These are phyloP conservation scores for Handroanthus guayacan DNA, from an alignment of 257 asterid genomes.

Conservation along the genomic window DNA sequence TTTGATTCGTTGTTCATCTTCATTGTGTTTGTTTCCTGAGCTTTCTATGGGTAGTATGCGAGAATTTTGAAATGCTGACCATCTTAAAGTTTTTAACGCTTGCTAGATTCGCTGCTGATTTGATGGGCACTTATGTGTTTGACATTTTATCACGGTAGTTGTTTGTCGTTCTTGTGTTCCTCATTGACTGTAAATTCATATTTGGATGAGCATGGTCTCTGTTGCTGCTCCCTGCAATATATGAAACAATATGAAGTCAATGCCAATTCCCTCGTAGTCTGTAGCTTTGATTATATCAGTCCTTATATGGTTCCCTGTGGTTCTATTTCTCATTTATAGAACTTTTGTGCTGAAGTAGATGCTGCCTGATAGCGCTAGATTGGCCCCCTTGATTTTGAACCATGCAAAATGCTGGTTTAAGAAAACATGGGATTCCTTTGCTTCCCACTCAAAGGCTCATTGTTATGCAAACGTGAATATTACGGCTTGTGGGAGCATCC, in stretches of 20 bases:
- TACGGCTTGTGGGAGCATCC: not conserved
- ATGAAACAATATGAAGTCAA: conserved; percentile 5
- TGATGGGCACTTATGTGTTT: conserved; percentile 2
- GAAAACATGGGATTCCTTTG: not conserved
- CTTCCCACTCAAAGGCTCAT: not conserved
- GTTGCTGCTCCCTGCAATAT: conserved; percentile 3
- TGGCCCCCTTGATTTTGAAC: conserved; percentile 14
- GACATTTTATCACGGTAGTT: conserved; percentile 9
- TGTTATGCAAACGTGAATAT: not conserved
- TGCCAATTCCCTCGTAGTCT: conserved; percentile 18
- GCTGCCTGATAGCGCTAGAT: conserved; percentile 12
- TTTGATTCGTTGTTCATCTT: conserved; percentile 19
- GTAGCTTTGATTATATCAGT: not conserved
- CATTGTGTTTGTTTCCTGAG: not conserved
- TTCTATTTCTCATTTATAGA: not conserved
- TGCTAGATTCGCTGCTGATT: conserved; percentile 35
- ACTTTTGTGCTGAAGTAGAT: not conserved
- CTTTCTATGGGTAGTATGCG: not conserved
- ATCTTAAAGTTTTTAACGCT: not conserved
- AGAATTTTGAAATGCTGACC: conserved; percentile 7
- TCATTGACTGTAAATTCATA: conserved; percentile 26
- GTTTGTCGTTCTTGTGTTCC: conserved; percentile 28
- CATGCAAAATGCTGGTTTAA: not conserved
- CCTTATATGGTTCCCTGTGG: not conserved
- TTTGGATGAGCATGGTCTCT: conserved; percentile 15